phyloP scores from a whole-genome alignment of 1,284 basidiomycete species.

The Rhodotorula sp. region DNA sequence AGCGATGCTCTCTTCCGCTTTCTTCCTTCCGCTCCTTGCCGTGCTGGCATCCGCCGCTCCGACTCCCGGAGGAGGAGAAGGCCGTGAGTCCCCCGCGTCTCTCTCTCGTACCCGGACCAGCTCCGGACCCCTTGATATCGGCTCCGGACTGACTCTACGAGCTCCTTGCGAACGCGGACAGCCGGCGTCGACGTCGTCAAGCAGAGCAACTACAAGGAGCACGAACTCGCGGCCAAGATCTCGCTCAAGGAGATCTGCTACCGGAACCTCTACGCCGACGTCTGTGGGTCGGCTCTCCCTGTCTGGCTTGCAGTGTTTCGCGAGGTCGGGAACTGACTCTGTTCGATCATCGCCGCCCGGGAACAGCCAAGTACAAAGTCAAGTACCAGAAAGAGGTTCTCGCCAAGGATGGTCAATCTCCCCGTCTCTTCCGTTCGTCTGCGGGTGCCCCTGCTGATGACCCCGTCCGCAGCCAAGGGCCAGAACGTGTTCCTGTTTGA shows the following conservation, averaged over 20 bases:
- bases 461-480: neutral
- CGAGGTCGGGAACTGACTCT: neutral
- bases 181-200: slow-evolving; percentile 1
- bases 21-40: neutral
- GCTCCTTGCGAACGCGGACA: neutral
- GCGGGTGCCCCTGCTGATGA: neutral
- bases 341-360: neutral
- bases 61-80: neutral
- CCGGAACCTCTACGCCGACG: slow-evolving; percentile 15
- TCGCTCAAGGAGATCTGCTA: slow-evolving; percentile 13
- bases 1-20: neutral
- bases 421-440: neutral
- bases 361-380: slow-evolving; percentile 4
- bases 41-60: neutral
- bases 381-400: slow-evolving; percentile 6
- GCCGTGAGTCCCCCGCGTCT: neutral
- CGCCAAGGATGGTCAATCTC: slow-evolving; percentile 1
- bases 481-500: slow-evolving; percentile 13
- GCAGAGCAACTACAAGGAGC: neutral
- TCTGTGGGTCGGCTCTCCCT: neutral
- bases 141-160: neutral
- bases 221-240: neutral
- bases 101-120: neutral
- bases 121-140: neutral
- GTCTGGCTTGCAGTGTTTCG: too few relatives aligned